phyloP scores from a whole-genome alignment of 2,329 filamentous ascomycete genomes.

The Cytospora leucostoma region DNA sequence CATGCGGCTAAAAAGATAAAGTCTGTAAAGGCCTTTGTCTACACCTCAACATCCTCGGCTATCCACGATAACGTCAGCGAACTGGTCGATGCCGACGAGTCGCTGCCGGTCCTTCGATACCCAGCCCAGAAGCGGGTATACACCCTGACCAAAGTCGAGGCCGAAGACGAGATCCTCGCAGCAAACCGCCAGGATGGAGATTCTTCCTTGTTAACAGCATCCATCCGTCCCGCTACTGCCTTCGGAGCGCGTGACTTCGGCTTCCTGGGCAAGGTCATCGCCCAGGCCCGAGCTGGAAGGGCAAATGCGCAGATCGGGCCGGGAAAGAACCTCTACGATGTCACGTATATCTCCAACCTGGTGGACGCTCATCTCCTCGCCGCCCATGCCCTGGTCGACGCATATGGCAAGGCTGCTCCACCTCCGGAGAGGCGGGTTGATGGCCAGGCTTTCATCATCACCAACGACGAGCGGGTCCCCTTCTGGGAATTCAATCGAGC shows the following conservation, averaged over 20 bases:
- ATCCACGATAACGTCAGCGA: constrained; percentile 31
- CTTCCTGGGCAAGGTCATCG: constrained; percentile 22
- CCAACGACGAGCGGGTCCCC: constrained; percentile 36
- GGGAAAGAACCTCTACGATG: constrained; percentile 36
- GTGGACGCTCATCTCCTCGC: constrained; percentile 35
- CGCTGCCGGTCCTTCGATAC: constrained; percentile 29
- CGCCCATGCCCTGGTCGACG: constrained; percentile 32
- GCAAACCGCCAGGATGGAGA: constrained; percentile 24
- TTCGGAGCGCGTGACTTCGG: constrained; percentile 3
- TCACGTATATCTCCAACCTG: constrained; percentile 35
- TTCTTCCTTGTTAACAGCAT: neutral
- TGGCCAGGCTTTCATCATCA: constrained; percentile 40
- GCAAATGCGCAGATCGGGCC: constrained; percentile 32
- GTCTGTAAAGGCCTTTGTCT: constrained; percentile 29
- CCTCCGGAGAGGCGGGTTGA: constrained; percentile 32
- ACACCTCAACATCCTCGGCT: constrained; percentile 29
- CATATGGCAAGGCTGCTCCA: constrained; percentile 28
- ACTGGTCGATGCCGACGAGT: constrained; percentile 29
- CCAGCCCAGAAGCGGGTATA: constrained; percentile 31
- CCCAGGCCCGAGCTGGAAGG: constrained; percentile 27
- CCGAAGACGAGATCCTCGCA: constrained; percentile 29
- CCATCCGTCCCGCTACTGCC: constrained; percentile 3
- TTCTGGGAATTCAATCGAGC: constrained; percentile 39
- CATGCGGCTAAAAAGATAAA: constrained; percentile 19
- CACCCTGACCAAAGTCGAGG: constrained; percentile 30